Evolutionary conservation across 305 asterid species (phyloP), one percentile per base, ranked within the genome.

Genomic region (Rubia balearica): DNA sequence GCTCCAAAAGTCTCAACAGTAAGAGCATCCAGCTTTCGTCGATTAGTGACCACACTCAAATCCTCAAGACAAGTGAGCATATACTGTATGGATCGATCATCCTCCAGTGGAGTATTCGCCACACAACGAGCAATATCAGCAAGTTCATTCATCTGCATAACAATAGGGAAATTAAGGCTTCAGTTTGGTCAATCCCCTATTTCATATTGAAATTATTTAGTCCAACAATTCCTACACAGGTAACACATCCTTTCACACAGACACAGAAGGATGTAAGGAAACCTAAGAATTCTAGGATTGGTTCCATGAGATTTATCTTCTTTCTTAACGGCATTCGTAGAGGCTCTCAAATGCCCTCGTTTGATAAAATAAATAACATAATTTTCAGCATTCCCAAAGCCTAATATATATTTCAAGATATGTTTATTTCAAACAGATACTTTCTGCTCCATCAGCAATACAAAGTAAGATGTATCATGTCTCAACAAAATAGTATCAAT

Each of bases 1-100:
- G 97, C 87, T 80, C 98, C 99, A 87, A 95, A 95, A 68, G 99
- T 95, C 77, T 92, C 98, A 73, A 95, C 99, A 0, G 99, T 95
- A 65, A 92, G 87, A 16, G 99, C 90, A 71, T 95, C 97, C 76
- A 89, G 85, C 87, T 92, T 95, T 79, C 97, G 82, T 69, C 96
- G 97, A 12, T 89, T 97, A 69, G 77, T 78, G 74, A 92, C 98
- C 74, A 82, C 89, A 81, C 88, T 92, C 92, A 95, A 84, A 83
- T 95, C 99, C 77, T 95, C 99, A 81, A 95, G 97, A 84, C 96
- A 95, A 74, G 97, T 81, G 68, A 95, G 90, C 77, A 95, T 84
- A 86, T 95, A 92, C 80, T 83, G 83, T 81, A 86, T 75, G 68
- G 97, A 86, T 57, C 87, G 91, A 67, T 95, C 99, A 83, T 92